These are phyloP conservation scores for Zizania palustris DNA, from an alignment of 202 grass and related monocot genomes.

Conservation along the genomic window DNA sequence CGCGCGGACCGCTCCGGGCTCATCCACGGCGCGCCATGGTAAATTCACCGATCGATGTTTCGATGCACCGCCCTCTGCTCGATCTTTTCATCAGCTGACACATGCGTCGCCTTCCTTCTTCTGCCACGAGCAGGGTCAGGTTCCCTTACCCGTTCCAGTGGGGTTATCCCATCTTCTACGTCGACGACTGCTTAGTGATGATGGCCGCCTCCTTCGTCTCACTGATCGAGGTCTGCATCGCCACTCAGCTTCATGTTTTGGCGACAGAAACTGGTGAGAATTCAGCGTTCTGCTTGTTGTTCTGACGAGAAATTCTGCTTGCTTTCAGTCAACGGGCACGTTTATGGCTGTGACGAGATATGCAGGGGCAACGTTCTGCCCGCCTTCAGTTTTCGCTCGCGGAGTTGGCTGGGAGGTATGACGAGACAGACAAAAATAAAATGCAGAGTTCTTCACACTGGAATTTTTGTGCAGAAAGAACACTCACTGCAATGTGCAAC, in stretches of 20 bases:
- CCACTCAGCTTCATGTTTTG: not conserved
- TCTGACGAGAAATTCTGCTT: conserved; percentile 27
- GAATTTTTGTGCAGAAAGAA: not conserved
- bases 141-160: conserved; percentile 98
- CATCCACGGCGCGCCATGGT: conserved; percentile 76
- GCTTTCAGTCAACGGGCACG: conserved; percentile 83
- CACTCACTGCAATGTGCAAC: conserved; percentile 20
- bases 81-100: not conserved
- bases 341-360: conserved; percentile 74
- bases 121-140: conserved; percentile 66
- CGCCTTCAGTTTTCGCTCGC: conserved; percentile 78
- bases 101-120: not conserved
- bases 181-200: conserved; percentile 81
- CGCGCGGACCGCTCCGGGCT: conserved; percentile 80
- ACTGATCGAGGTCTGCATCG: conserved; percentile 69
- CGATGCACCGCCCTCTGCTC: not conserved
- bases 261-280: too few species aligned
- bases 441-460: conserved; percentile 1
- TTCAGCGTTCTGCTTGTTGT: not conserved
- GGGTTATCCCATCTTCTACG: conserved; percentile 81
- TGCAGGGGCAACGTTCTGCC: conserved; percentile 71
- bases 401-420: conserved; percentile 93
- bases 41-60: conserved; percentile 4
- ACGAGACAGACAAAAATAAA: not conserved
- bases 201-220: conserved; percentile 91